Base-by-base conservation (phyloP, 2,329 filamentous ascomycete genomes). In the Fusarium dlaminii region DNA sequence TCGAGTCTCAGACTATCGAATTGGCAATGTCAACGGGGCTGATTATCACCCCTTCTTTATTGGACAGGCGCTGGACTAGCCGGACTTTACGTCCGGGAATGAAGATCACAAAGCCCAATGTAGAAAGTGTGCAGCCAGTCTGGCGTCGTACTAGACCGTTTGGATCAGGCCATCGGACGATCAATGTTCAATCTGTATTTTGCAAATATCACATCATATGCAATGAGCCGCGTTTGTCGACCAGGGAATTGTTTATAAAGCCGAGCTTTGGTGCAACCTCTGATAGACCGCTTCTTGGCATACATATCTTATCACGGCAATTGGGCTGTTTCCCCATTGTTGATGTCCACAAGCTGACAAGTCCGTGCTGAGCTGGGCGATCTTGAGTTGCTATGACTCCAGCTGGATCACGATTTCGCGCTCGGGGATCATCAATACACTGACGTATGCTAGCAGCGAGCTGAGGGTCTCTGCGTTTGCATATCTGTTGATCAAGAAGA, bases 1-100 rank as follows among this genome's bases (percentile, higher is more conserved):
- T 63, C 29, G 13, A 18, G 36, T 34, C 36, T n/a, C 42, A 43
- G 42, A 55, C 56, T 45, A 70, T 60, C 27, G 46, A 39, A 54
- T 54, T 34, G 36, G 11, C 27, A 34, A 40, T 39, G 34, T 29
- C 29, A 30, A 42, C 14, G 34, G 37, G 42, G 37, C 34, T 37
- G 66, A 56, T n/a, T 10, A 12, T 32, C 13, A 24, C 20, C 11
- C 39, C 18, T 42, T 22, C 27, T 54, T 32, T 20, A 66, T 70
- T 66, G 66, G 66, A 32, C 37, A 12, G 30, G 8, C 30, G 24
- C 22, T 20, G 17, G 27, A 27, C 59, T 66, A 49, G 36, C 20
- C 66, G 67, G 67, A 49, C 36, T 39, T 70, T 36, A 66, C 30
- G 32, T 40, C 52, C 66, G 66, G 60, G 24, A 66, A 66, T 70